A percentile compares a stretch with the other conserved stretches of the same genome.
Conservation (phyloP, 2,329 filamentous ascomycete genomes). For the Ophiostoma fasciatum region DNA sequence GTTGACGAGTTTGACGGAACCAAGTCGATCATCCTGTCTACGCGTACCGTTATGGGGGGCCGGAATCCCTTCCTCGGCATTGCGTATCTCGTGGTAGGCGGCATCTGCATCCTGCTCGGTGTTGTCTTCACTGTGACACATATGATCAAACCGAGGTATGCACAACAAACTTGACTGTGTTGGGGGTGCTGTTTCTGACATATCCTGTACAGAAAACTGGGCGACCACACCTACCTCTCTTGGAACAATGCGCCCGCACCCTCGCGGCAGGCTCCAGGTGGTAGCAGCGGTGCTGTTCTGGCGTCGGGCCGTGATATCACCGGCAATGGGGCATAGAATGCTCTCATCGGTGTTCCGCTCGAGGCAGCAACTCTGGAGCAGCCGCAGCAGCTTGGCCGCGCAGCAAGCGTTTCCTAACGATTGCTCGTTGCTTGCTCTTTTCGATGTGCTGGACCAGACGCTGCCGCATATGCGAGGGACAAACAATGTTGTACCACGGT, state of each 20-base stretch:
- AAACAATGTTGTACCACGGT: too few species aligned
- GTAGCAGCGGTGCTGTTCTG: constrained; percentile 24
- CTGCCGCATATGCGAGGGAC: too few species aligned
- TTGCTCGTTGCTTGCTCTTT: too few species aligned
- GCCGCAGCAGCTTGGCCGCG: too few species aligned
- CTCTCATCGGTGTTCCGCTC: neutral
- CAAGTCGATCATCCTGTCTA: constrained; percentile 82
- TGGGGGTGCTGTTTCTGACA: neutral
- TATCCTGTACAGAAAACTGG: constrained; percentile 68
- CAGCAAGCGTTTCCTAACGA: too few species aligned
- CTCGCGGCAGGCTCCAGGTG: constrained; percentile 20
- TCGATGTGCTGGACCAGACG: too few species aligned
- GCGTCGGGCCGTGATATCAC: constrained; percentile 40
- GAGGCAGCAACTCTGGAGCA: too few species aligned
- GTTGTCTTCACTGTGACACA: constrained; percentile 80
- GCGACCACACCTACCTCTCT: constrained; percentile 91
- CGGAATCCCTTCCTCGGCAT: constrained; percentile 94
- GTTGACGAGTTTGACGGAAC: constrained; percentile 67
- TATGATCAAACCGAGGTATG: constrained; percentile 71
- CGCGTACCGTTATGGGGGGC: constrained; percentile 82
- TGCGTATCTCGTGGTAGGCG: constrained; percentile 86
- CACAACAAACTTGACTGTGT: too few species aligned
- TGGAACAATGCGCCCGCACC: constrained; percentile 58
- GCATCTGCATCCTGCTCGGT: constrained; percentile 80
- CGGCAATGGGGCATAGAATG: constrained; percentile 16